Base-by-base conservation (phyloP, 371 early-diverging fungal species). In the Haplosporangium sp. region DNA sequence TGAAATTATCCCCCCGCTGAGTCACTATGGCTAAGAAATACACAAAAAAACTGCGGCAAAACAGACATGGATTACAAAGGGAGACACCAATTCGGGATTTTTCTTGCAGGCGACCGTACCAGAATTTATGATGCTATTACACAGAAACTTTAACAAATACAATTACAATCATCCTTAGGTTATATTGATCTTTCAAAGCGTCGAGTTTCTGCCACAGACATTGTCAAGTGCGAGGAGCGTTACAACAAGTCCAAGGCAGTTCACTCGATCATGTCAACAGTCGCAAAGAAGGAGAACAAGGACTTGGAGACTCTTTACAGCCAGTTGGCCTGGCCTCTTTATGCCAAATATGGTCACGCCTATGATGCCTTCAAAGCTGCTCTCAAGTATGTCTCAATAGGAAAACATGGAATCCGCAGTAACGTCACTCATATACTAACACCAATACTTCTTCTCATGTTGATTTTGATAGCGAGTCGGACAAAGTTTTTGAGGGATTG, bases 151-250 rank as follows among this genome's bases (percentile, higher is more conserved):
- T 55, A 55, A 55, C 20, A 34, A 34, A 34, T 34, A 11, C 35
- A 55, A 55, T 35, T 55, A 15, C 45, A 8, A 15, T 7, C 13
- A 27, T 17, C 42, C 35, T 5, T 83, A 94, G 94, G 99, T 57
- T 99, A 99, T 88, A 99, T 99, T 85, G 99, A 99, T 88, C 85
- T 99, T 76, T 98, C 98, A 40, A 98, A 99, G 90, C 93, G 98
- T 84, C 92, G 97, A 82, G 99, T 99, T 42, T 92, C 95, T n/a
- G 93, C 96, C n/a, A 97, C 98, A 81, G 99, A 99, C 79, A 92
- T 96, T 37, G 88, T 89, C 64, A 93, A 95, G 83, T 98, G 98
- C 84, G 96, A 97, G 85, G 98, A 98, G 72, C 94, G 92, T 84
- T 99, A 91, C 91, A 94, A 94, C 85, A 98, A 98, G 85, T 97